Percentiles rank a stretch among this genome's conserved stretches.
Conservation (phyloP, 176 grass and related monocot species). For the Ananas comosus region DNA sequence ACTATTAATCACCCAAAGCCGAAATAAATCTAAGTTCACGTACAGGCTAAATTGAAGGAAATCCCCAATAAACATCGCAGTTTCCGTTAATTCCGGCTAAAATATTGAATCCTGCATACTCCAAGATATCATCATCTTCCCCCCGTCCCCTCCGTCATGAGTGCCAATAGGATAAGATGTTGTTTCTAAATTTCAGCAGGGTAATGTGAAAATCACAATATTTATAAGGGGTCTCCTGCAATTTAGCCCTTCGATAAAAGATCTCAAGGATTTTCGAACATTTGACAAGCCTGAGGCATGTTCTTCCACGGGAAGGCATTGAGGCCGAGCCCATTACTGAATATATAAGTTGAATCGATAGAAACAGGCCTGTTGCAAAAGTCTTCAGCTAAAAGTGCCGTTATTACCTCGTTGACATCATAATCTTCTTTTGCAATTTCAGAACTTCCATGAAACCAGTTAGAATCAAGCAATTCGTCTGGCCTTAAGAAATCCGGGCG, state of each 20-base stretch:
- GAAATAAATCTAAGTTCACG: background rate
- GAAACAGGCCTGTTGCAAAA: background rate
- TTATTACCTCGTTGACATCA: background rate
- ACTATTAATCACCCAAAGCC: background rate
- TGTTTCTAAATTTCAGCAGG: too few species aligned
- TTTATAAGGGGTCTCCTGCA: too few species aligned
- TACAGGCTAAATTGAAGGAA: too few species aligned
- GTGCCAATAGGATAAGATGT: too few species aligned
- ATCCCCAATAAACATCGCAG: too few species aligned
- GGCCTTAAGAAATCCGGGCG: background rate
- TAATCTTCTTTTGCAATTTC: background rate
- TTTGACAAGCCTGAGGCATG: constrained; percentile 22
- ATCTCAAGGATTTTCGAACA: constrained; percentile 10
- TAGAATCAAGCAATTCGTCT: constrained; percentile 17
- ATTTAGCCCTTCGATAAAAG: background rate
- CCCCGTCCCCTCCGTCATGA: too few species aligned
- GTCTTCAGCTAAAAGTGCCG: background rate
- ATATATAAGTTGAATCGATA: background rate
- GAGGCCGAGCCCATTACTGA: background rate
- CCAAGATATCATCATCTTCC: too few species aligned
- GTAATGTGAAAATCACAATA: too few species aligned
- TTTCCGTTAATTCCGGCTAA: too few species aligned
- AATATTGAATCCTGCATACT: too few species aligned
- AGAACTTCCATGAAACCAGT: background rate
- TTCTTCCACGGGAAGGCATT: constrained; percentile 24